Percentiles rank a stretch among this genome's conserved stretches.
phyloP scores from a whole-genome alignment of 202 grass and related monocot genomes.

The Thinopyrum obtusiflorum region DNA sequence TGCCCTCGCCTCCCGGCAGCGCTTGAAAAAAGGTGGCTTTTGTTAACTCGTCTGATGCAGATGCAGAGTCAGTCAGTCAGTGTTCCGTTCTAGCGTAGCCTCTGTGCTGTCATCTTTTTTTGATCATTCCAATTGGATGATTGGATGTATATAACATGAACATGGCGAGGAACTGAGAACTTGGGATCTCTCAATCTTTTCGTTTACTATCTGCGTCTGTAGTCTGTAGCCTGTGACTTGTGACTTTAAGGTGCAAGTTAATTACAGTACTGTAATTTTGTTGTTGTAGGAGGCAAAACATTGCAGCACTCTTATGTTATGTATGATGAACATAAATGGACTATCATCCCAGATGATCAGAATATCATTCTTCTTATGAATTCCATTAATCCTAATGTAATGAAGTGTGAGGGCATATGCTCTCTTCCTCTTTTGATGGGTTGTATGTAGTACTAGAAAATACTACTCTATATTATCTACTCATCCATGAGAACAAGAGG shows the following conservation, averaged over 20 bases:
- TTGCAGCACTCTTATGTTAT: background rate
- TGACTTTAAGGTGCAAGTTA: background rate
- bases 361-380: background rate
- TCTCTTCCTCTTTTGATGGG: background rate
- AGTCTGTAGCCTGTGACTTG: background rate
- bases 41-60: conserved; percentile 27
- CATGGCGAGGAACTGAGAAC: conserved; percentile 22
- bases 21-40: conserved; percentile 9
- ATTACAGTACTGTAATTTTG: conserved; percentile 1
- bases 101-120: conserved; percentile 32
- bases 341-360: background rate
- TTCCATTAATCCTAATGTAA: background rate
- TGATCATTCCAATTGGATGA: conserved; percentile 37
- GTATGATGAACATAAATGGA: background rate
- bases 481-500: background rate
- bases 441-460: background rate
- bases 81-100: conserved; percentile 42
- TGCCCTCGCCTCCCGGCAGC: conserved; percentile 28
- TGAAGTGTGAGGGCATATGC: background rate
- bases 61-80: background rate
- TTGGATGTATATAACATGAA: conserved; percentile 57
- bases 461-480: background rate
- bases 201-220: background rate
- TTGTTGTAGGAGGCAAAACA: background rate
- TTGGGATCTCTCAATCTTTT: background rate